These are phyloP conservation scores for Fusarium zealandicum DNA, from an alignment of 2,329 filamentous ascomycete species.

Conservation along the genomic window DNA sequence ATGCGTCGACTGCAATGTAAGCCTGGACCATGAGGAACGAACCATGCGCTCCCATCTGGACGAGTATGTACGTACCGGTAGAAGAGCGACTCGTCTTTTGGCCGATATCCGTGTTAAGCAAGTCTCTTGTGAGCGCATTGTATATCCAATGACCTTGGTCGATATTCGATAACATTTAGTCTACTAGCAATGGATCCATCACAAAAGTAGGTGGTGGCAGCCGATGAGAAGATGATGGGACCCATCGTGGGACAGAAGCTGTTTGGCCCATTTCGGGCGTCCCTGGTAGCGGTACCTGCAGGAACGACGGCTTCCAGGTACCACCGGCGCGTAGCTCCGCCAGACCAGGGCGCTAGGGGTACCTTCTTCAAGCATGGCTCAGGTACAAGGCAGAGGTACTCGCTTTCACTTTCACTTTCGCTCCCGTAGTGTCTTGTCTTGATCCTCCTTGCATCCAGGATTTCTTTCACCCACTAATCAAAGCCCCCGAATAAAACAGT, in stretches of 20 bases:
- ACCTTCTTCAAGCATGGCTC: constrained; percentile 14
- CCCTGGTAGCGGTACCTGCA: constrained; percentile 40
- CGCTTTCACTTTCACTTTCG: constrained; percentile 4
- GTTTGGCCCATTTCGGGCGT: background rate
- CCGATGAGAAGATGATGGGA: background rate
- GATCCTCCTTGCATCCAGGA: constrained; percentile 31
- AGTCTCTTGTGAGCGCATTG: background rate
- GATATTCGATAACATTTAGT: background rate
- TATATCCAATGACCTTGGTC: background rate
- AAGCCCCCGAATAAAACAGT: constrained; percentile 6
- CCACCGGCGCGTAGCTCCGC: constrained; percentile 19
- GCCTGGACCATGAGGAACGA: constrained; percentile 1
- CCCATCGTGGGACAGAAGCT: background rate
- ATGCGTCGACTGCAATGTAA: constrained; percentile 5
- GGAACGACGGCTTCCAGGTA: constrained; percentile 41
- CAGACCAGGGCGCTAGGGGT: constrained; percentile 31
- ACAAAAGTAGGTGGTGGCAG: background rate
- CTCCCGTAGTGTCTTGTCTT: no score
- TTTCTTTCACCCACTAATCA: constrained; percentile 11
- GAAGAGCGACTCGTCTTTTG: background rate
- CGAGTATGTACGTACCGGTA: background rate
- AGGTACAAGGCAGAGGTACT: constrained; percentile 24
- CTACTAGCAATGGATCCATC: background rate
- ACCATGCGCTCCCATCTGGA: background rate
- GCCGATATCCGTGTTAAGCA: background rate